Percentiles rank a stretch among this genome's conserved stretches.
These are phyloP conservation scores for Penicillium psychrofluorescens DNA, from an alignment of 495 filamentous ascomycete species.

Conservation along the genomic window DNA sequence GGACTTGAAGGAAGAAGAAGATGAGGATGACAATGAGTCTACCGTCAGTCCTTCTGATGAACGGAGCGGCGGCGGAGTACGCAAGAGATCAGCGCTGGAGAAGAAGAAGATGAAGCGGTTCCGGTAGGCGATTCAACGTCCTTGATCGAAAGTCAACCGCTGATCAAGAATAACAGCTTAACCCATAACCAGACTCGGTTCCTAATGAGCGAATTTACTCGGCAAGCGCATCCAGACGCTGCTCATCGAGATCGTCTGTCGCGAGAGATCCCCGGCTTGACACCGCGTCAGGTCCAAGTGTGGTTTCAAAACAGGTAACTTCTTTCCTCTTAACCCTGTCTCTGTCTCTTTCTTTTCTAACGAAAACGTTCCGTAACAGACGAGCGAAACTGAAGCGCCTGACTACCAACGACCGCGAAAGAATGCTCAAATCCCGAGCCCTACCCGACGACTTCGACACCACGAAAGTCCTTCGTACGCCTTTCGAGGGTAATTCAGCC, in stretches of 20 bases:
- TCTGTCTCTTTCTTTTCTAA: conserved; percentile 14
- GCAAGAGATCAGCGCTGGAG: conserved; percentile 41
- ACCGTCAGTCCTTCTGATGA: conserved; percentile 28
- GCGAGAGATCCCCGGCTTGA: conserved; percentile 86
- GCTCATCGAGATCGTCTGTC: conserved; percentile 86
- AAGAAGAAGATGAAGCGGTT: conserved; percentile 95
- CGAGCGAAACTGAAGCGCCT: conserved; percentile 93
- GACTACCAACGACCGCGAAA: conserved; percentile 85
- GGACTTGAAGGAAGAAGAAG: conserved; percentile 9
- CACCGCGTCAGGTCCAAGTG: conserved; percentile 91
- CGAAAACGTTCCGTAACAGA: conserved; percentile 35
- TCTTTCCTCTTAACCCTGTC: conserved; percentile 3
- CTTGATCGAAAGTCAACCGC: no score
- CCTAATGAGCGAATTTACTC: conserved; percentile 94
- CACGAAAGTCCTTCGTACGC: conserved; percentile 81
- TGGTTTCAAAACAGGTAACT: conserved; percentile 97
- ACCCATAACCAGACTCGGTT: conserved; percentile 97
- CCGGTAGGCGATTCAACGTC: conserved; percentile 47
- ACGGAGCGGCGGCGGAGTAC: conserved; percentile 17
- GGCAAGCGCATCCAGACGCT: conserved; percentile 91
- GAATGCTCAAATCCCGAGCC: conserved; percentile 88
- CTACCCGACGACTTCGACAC: conserved; percentile 91
- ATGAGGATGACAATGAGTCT: conserved; percentile 19
- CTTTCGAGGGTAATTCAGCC: conserved; percentile 35
- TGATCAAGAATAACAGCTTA: conserved; percentile 46